A percentile compares a stretch with the other conserved stretches of the same genome.
These are phyloP conservation scores for bread wheat (Triticum aestivum) DNA, from an alignment of 176 grass and related monocot species.

Conservation along the genomic window DNA sequence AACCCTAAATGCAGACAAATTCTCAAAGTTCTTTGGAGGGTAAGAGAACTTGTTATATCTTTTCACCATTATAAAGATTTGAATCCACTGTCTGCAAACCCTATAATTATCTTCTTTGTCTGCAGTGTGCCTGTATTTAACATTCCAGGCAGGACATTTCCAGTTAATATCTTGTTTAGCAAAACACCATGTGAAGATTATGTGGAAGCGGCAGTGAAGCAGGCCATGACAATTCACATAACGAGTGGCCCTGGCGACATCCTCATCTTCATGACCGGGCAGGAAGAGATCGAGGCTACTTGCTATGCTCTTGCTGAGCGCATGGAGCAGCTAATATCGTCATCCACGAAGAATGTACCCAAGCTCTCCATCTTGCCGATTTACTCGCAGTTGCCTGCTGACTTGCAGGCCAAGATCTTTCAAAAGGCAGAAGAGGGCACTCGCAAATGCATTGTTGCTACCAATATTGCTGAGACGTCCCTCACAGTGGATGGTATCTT, in stretches of 20 bases:
- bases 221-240: constrained; percentile 94
- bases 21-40: constrained; percentile 99
- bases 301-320: constrained; percentile 93
- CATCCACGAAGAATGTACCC: constrained; percentile 72
- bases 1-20: constrained; percentile 94
- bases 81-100: not conserved
- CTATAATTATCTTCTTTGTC: constrained; percentile 17
- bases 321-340: constrained; percentile 87
- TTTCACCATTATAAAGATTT: not conserved
- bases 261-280: constrained; percentile 96
- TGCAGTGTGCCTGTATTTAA: constrained; percentile 77
- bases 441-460: constrained; percentile 97
- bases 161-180: constrained; percentile 88
- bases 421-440: constrained; percentile 96
- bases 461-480: constrained; percentile 97
- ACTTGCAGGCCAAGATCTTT: constrained; percentile 97
- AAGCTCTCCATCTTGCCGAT: constrained; percentile 93
- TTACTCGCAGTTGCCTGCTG: constrained; percentile 92
- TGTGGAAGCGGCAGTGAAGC: constrained; percentile 96
- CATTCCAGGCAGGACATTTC: constrained; percentile 94
- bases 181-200: constrained; percentile 99
- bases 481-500: constrained; percentile 98
- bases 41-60: constrained; percentile 29
- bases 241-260: constrained; percentile 86
- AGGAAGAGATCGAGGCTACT: constrained; percentile 96